Conservation (phyloP, 352 stramenopile species). For the Phytophthora citricola region DNA sequence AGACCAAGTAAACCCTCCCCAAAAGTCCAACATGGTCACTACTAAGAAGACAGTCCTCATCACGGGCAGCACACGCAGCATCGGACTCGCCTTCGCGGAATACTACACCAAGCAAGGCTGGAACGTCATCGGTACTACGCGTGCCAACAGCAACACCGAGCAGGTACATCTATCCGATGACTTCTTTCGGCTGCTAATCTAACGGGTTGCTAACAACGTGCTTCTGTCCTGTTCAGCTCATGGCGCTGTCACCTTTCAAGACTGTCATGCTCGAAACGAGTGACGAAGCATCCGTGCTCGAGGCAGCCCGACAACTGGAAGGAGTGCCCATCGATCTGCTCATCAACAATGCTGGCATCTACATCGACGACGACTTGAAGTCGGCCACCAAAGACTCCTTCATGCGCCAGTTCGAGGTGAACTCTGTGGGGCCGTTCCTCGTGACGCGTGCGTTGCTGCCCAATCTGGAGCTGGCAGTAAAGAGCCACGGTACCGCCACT, state of each 20-base stretch:
- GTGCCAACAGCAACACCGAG: conserved; percentile 39
- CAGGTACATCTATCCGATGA: conserved; percentile 18
- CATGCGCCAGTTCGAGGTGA: conserved; percentile 63
- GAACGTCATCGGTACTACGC: conserved; percentile 47
- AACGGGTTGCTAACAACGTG: too few species aligned
- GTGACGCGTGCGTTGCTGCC: conserved; percentile 51
- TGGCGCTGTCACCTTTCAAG: conserved; percentile 37
- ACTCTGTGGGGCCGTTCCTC: conserved; percentile 54
- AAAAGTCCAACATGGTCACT: conserved; percentile 1
- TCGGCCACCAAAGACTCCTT: conserved; percentile 45
- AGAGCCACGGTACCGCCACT: conserved; percentile 38
- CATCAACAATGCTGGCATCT: conserved; percentile 66
- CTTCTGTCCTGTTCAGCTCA: conserved; percentile 14
- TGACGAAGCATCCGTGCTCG: conserved; percentile 48
- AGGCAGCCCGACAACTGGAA: conserved; percentile 42
- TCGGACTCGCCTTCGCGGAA: conserved; percentile 50
- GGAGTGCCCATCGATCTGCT: conserved; percentile 57
- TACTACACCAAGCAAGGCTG: conserved; percentile 47
- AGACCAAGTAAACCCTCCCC: neutral
- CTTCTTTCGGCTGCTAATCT: too few species aligned
- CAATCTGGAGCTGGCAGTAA: conserved; percentile 46
- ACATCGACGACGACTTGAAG: conserved; percentile 27
- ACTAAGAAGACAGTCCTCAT: conserved; percentile 52
- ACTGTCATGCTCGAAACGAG: conserved; percentile 49
- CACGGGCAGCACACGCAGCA: conserved; percentile 47